Conservation (phyloP, 306 rosid species). For the Acacia crassicarpa region DNA sequence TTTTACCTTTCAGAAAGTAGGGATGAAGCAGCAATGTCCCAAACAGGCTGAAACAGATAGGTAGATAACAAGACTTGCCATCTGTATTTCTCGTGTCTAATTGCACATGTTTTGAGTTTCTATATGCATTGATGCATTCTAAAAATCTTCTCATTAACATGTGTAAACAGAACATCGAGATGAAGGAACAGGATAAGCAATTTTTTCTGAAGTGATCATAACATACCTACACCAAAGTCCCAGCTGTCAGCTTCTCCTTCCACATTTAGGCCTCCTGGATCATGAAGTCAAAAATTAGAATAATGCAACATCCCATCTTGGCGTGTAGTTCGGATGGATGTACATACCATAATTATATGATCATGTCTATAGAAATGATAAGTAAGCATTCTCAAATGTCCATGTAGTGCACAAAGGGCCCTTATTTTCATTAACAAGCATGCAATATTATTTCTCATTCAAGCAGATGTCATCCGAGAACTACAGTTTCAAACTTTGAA, state of each 20-base stretch:
- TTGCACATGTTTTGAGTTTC: neutral
- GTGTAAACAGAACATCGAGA: neutral
- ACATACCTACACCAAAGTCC: conserved; percentile 94
- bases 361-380: neutral
- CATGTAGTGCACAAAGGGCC: neutral
- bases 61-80: neutral
- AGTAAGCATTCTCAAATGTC: neutral
- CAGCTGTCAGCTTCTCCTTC: conserved; percentile 98
- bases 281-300: neutral
- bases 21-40: neutral
- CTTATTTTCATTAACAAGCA: neutral
- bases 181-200: neutral
- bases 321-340: neutral
- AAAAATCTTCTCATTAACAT: neutral
- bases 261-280: conserved; percentile 86
- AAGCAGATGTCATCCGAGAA: neutral
- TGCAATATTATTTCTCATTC: neutral
- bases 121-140: neutral
- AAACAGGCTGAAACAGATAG: neutral
- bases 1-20: neutral
- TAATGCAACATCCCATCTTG: conserved; percentile 3
- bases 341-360: neutral
- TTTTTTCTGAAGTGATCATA: neutral
- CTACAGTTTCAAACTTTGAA: neutral
- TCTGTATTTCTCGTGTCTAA: neutral